Conservation (phyloP, 2,329 filamentous ascomycete species). For the Teratosphaeria gauchensis region DNA sequence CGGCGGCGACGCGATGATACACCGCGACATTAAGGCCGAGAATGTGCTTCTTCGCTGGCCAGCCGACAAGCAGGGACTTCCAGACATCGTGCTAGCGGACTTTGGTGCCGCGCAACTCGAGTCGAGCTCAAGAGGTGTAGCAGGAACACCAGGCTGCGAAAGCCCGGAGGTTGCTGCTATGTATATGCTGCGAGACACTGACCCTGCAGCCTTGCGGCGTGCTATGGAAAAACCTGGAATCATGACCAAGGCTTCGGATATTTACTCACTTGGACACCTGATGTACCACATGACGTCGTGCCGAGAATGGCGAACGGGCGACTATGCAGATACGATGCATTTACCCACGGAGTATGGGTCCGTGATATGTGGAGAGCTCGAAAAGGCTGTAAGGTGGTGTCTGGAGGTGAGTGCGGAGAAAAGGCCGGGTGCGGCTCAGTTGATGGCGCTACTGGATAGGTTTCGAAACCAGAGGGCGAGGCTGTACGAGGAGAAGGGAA, state of each 20-base stretch:
- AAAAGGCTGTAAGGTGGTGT: background rate
- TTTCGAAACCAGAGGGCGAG: background rate
- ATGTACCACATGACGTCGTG: background rate
- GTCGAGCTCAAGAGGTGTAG: conserved; percentile 1
- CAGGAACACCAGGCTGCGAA: conserved; percentile 6
- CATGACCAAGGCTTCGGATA: background rate
- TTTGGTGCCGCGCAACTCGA: conserved; percentile 10
- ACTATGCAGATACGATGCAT: background rate
- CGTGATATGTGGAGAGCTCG: background rate
- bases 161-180: background rate
- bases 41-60: conserved; percentile 16
- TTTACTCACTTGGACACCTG: background rate
- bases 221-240: background rate
- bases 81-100: conserved; percentile 17
- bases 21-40: conserved; percentile 15
- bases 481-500: background rate
- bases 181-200: background rate
- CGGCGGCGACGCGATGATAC: conserved; percentile 7
- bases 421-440: background rate
- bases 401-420: background rate
- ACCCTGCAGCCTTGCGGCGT: background rate
- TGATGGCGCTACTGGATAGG: background rate
- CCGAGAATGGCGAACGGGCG: background rate
- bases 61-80: conserved; percentile 6
- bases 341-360: background rate